phyloP scores from a whole-genome alignment of 1,139 yeast species.

The Debaryomycetaceae sp. region DNA sequence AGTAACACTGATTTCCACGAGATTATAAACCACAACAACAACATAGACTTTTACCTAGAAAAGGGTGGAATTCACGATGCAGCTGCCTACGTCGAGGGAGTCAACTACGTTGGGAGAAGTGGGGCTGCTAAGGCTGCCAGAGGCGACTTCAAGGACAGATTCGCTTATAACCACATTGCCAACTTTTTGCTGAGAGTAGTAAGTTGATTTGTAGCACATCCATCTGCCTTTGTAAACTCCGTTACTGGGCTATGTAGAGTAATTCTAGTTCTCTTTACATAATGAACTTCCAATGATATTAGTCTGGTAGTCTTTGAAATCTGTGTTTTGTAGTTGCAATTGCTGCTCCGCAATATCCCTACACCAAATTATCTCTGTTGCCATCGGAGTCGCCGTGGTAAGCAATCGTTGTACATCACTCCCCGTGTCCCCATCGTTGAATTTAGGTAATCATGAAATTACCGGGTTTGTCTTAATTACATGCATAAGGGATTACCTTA shows the following conservation, averaged over 20 bases:
- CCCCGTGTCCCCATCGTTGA: no score
- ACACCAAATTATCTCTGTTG: no score
- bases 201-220: no score
- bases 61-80: conserved; percentile 32
- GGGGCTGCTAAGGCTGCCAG: conserved; percentile 22
- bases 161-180: conserved; percentile 12
- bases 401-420: no score
- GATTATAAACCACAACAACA: conserved; percentile 14
- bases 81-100: conserved; percentile 27
- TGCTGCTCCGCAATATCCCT: no score
- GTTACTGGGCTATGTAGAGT: no score
- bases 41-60: conserved; percentile 20
- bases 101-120: conserved; percentile 19
- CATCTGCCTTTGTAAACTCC: no score
- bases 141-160: conserved; percentile 27
- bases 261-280: no score
- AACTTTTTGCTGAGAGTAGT: conserved; percentile 11
- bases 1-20: conserved; percentile 20
- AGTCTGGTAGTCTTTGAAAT: no score
- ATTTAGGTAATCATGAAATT: background rate
- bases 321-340: no score
- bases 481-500: background rate
- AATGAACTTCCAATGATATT: no score
- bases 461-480: background rate
- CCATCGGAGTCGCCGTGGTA: no score